Evolutionary conservation across 805 yeast genomes (phyloP).

Genomic region (Candida khao-thaluensis): DNA sequence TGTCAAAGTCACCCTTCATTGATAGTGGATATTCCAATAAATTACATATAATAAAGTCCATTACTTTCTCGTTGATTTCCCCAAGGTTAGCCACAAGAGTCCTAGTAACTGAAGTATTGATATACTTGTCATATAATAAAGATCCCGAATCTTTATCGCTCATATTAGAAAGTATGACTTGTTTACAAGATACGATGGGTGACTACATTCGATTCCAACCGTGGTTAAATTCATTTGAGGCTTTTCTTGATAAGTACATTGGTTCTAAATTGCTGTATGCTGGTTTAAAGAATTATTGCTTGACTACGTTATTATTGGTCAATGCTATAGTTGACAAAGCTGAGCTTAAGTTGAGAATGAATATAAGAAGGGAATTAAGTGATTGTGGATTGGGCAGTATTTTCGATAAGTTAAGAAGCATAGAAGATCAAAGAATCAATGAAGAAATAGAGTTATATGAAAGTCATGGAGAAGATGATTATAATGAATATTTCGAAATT

Average conservation of each 20-base stretch:
- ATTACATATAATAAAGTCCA: slow-evolving; percentile 34
- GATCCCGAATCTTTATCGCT: slow-evolving; percentile 20
- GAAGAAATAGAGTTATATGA: slow-evolving; percentile 41
- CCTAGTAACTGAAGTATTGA: slow-evolving; percentile 41
- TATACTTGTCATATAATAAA: slow-evolving; percentile 31
- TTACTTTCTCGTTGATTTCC: slow-evolving; percentile 37
- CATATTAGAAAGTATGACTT: slow-evolving; percentile 31
- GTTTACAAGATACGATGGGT: slow-evolving; percentile 35
- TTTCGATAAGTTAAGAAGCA: slow-evolving; percentile 32
- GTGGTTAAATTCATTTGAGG: slow-evolving; percentile 39
- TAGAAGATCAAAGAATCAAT: slow-evolving; percentile 31
- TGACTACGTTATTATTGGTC: slow-evolving; percentile 36
- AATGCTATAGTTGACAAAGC: slow-evolving; percentile 34
- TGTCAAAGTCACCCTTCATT: slow-evolving; percentile 10
- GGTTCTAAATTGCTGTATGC: slow-evolving; percentile 17
- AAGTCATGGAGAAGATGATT: slow-evolving; percentile 40
- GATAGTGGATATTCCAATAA: slow-evolving; percentile 22
- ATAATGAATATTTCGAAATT: slow-evolving; percentile 18
- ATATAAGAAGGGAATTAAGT: slow-evolving; percentile 34
- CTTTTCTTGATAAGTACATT: slow-evolving; percentile 30
- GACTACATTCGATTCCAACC: slow-evolving; percentile 40
- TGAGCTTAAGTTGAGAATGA: slow-evolving; percentile 25
- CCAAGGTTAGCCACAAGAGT: slow-evolving; percentile 42
- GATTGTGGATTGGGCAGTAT: slow-evolving; percentile 36
- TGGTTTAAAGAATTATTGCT: slow-evolving; percentile 30